Percentiles rank a stretch among this genome's conserved stretches.
Conservation (phyloP, 1,284 basidiomycete genomes). For the Ganoderma meredithae region DNA sequence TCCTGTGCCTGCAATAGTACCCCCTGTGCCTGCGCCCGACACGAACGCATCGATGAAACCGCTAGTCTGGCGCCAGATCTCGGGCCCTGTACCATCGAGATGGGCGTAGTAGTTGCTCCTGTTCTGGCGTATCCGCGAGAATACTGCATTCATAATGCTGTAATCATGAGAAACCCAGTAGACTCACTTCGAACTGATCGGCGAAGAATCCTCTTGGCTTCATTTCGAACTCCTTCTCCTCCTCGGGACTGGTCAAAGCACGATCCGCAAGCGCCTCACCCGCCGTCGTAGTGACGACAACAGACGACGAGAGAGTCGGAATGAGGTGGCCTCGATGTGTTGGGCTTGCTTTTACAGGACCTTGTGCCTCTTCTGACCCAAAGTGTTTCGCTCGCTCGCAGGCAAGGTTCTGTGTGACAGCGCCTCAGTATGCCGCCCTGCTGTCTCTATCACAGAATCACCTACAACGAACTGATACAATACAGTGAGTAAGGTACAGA, state of each 20-base stretch:
- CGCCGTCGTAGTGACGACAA: conserved; percentile 66
- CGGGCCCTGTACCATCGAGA: conserved; percentile 90
- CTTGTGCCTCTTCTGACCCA: conserved; percentile 52
- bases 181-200: conserved; percentile 88
- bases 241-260: conserved; percentile 46
- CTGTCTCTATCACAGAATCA: background rate
- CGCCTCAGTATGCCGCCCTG: background rate
- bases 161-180: background rate
- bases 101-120: conserved; percentile 92
- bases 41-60: conserved; percentile 89
- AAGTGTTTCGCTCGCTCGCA: conserved; percentile 79
- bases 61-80: conserved; percentile 94
- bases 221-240: conserved; percentile 51
- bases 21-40: conserved; percentile 97
- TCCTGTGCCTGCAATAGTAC: conserved; percentile 90
- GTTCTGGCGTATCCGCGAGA: conserved; percentile 58
- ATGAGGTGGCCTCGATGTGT: conserved; percentile 35
- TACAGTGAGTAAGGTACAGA: conserved; percentile 51
- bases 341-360: conserved; percentile 24
- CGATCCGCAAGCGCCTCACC: conserved; percentile 46
- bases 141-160: background rate
- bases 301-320: conserved; percentile 44
- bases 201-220: conserved; percentile 86
- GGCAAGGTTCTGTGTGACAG: conserved; percentile 74
- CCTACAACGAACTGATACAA: conserved; percentile 17